Evolutionary conservation across 768 basidiomycete genomes (phyloP), one percentile per base, ranked within the genome.

Genomic region (Sarcodon sp.): DNA sequence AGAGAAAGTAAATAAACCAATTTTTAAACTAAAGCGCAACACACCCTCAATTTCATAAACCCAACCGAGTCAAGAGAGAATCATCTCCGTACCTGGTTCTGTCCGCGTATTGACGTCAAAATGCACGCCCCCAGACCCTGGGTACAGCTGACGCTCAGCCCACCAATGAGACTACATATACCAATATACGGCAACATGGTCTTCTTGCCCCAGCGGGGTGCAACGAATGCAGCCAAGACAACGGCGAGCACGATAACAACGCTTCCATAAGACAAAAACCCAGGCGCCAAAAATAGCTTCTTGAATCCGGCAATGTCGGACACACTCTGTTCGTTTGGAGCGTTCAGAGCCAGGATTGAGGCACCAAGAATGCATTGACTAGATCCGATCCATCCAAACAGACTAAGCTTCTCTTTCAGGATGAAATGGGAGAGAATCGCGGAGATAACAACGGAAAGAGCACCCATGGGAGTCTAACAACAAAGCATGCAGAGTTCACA

Each of bases 321-420:
- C 33, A 86, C 75, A 8, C 82, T 72, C 47, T 69, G 67, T 60
- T 87, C 85, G 53, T 76, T 65, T 7, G 86, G 86, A 5, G 80
- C 88, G 56, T 93, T 96, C 46, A 93, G 71, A 18, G 88, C 88
- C 48, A 93, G 86, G 53, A 92, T 86, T 49, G 81, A 74, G 31
- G 87, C 84, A 36, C 87, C 87, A 50, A 89, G 70, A 55, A 96
- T 87, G 66, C 88, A 92, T 33, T 94, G 75, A 15, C 70, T 72
- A 61, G 89, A 94, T 15, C 90, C 90, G 54, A 94, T 72, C 90
- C 91, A 94, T 48, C 93, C 93, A 60, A 97, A 96, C 62, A 94
- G 85, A 16, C 84, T 85, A 33, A 97, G 75, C 43, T 69, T 85
- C 64, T 94, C 92, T 38, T 90, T 80, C 55, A 97, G 80, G 67